A percentile compares a stretch with the other conserved stretches of the same genome.
These are phyloP conservation scores for Candida adriatica DNA, from an alignment of 805 yeast genomes.

Conservation along the genomic window DNA sequence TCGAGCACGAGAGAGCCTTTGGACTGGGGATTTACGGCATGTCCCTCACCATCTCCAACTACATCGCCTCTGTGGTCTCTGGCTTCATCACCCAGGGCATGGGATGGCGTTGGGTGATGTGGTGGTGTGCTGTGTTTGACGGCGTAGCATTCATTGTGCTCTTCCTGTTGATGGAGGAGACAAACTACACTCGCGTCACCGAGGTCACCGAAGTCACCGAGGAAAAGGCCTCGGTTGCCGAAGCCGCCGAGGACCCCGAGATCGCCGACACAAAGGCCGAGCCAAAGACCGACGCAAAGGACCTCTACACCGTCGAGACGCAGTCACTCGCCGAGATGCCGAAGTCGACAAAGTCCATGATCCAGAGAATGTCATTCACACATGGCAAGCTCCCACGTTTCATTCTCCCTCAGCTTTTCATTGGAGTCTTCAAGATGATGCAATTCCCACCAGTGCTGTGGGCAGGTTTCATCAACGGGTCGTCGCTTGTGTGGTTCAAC, in stretches of 20 bases:
- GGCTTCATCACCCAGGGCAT: conserved; percentile 45
- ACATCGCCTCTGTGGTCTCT: conserved; percentile 53
- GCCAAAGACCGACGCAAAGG: no score
- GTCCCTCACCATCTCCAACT: conserved; percentile 48
- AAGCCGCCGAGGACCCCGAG: conserved; percentile 5
- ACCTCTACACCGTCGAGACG: conserved; percentile 1
- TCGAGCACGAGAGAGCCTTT: conserved; percentile 44
- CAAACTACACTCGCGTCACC: conserved; percentile 42
- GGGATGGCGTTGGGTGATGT: conserved; percentile 49
- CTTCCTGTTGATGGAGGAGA: conserved; percentile 47
- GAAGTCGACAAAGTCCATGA: conserved; percentile 27
- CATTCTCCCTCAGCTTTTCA: conserved; percentile 24
- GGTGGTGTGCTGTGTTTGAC: conserved; percentile 40
- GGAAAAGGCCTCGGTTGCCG: conserved; percentile 2
- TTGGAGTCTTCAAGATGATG: conserved; percentile 34
- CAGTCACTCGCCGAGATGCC: neutral
- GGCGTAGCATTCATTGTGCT: conserved; percentile 33
- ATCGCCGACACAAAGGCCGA: conserved; percentile 12
- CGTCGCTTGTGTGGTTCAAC: conserved; percentile 40
- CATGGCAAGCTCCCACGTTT: conserved; percentile 29
- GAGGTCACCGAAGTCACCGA: no score
- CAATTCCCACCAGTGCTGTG: conserved; percentile 50
- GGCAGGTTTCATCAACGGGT: conserved; percentile 47
- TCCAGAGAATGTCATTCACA: conserved; percentile 37
- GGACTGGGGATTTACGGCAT: conserved; percentile 43